Percentiles rank a stretch among this genome's conserved stretches.
Evolutionary conservation across 495 filamentous ascomycete genomes (phyloP).

Genomic region (Neurospora cerealis): DNA sequence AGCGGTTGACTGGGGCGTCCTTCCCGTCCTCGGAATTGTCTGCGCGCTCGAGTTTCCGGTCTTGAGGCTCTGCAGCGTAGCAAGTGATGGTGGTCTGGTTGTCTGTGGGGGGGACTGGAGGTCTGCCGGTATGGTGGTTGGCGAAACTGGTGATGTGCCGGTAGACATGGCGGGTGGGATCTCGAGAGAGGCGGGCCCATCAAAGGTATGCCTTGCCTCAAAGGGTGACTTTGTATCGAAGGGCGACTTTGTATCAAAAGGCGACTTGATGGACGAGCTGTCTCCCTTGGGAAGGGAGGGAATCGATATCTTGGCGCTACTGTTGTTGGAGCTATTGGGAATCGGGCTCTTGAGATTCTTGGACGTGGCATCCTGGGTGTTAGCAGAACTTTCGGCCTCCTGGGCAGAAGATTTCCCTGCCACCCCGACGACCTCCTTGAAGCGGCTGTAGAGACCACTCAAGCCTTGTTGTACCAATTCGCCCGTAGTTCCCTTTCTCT

Average conservation of each 20-base stretch:
- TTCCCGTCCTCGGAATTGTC: slow-evolving; percentile 39
- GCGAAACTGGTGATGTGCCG: neutral
- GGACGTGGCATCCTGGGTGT: slow-evolving; percentile 22
- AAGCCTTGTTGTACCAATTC: slow-evolving; percentile 73
- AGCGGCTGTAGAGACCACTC: slow-evolving; percentile 73
- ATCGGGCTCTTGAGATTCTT: slow-evolving; percentile 19
- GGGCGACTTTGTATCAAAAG: slow-evolving; percentile 8
- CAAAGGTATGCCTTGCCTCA: neutral
- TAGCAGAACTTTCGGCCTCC: slow-evolving; percentile 24
- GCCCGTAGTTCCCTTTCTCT: slow-evolving; percentile 57
- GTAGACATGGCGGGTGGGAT: neutral
- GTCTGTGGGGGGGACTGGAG: slow-evolving; percentile 33
- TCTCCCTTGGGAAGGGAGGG: slow-evolving; percentile 24
- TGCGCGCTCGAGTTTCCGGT: slow-evolving; percentile 38
- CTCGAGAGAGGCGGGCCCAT: neutral
- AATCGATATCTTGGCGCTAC: slow-evolving; percentile 27
- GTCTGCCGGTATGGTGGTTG: slow-evolving; percentile 20
- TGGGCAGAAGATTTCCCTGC: slow-evolving; percentile 48
- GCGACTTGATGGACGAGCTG: slow-evolving; percentile 24
- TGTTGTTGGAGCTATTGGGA: slow-evolving; percentile 23
- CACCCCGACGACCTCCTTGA: slow-evolving; percentile 66
- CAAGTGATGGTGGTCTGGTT: slow-evolving; percentile 46
- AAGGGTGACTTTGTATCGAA: neutral
- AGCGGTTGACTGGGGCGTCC: slow-evolving; percentile 17
- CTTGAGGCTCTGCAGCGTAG: slow-evolving; percentile 44